Evolutionary conservation across 1,284 basidiomycete species (phyloP).

Genomic region (Chalciporus sp.): DNA sequence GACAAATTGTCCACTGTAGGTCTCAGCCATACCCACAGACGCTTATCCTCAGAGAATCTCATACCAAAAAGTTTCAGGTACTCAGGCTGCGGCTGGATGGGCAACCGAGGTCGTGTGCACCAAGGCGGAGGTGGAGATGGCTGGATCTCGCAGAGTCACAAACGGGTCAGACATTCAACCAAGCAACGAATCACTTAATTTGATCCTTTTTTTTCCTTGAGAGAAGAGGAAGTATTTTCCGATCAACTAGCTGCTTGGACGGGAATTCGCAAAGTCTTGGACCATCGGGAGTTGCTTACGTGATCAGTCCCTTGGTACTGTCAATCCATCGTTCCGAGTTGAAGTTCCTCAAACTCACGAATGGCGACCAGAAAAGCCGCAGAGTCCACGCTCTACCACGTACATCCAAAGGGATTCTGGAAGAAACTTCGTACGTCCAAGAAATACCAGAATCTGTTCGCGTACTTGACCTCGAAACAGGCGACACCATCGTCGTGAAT

Average conservation of each 20-base stretch:
- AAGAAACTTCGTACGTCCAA: slow-evolving; percentile 82
- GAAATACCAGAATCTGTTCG: background rate
- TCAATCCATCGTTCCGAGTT: background rate
- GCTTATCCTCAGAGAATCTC: background rate
- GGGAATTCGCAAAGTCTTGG: too few relatives aligned
- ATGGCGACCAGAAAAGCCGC: slow-evolving; percentile 78
- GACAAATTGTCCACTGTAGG: slow-evolving; percentile 10
- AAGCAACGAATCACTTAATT: background rate
- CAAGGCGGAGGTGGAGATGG: background rate
- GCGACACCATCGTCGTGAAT: slow-evolving; percentile 77
- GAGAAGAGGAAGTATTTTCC: background rate
- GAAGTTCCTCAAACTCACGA: slow-evolving; percentile 15
- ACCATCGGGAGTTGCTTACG: slow-evolving; percentile 16
- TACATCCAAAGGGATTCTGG: slow-evolving; percentile 88
- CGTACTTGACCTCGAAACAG: slow-evolving; percentile 41
- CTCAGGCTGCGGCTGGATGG: background rate
- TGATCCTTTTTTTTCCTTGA: background rate
- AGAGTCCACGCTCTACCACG: slow-evolving; percentile 86
- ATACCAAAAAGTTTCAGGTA: background rate
- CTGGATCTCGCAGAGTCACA: slow-evolving; percentile 1
- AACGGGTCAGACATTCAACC: slow-evolving; percentile 5
- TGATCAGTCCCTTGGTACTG: slow-evolving; percentile 7
- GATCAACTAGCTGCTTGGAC: background rate
- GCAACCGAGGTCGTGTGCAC: background rate
- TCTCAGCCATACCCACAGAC: slow-evolving; percentile 3